A percentile compares a stretch with the other conserved stretches of the same genome.
phyloP scores from a whole-genome alignment of 495 filamentous ascomycete species.

The Xylaria longipes region DNA sequence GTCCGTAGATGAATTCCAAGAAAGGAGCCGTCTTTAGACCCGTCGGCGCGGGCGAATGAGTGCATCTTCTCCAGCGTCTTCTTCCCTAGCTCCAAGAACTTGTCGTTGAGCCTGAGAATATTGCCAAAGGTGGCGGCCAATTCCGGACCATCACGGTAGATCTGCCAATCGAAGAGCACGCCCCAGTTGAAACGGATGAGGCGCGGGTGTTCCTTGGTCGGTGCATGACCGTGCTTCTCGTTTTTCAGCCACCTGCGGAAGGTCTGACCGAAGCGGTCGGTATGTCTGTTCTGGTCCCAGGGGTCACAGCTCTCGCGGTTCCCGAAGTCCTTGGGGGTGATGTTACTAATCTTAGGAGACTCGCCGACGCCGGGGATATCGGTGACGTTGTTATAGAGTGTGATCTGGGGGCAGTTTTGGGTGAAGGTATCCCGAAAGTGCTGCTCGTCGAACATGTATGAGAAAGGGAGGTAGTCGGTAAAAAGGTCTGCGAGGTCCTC shows the following conservation, averaged over 20 bases:
- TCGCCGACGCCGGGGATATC: constrained; percentile 32
- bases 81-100: constrained; percentile 44
- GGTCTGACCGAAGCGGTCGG: constrained; percentile 49
- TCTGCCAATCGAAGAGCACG: constrained; percentile 54
- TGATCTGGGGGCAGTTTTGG: constrained; percentile 52
- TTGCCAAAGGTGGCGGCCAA: constrained; percentile 50
- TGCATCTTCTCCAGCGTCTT: constrained; percentile 44
- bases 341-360: constrained; percentile 47
- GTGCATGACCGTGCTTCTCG: constrained; percentile 37
- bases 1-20: constrained; percentile 52
- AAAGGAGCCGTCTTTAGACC: constrained; percentile 35
- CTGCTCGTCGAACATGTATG: constrained; percentile 56
- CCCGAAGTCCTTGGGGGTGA: constrained; percentile 53
- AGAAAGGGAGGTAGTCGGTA: constrained; percentile 45
- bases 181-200: constrained; percentile 55
- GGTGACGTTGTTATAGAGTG: constrained; percentile 48
- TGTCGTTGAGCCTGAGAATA: constrained; percentile 46
- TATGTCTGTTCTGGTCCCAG: constrained; percentile 54
- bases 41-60: constrained; percentile 35
- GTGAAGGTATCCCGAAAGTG: constrained; percentile 51
- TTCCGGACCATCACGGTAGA: constrained; percentile 52
- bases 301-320: constrained; percentile 53
- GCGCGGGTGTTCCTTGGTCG: constrained; percentile 42
- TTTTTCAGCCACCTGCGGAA: constrained; percentile 44
- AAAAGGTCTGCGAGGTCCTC: constrained; percentile 47